phyloP scores from a whole-genome alignment of 2,329 filamentous ascomycete species.

The Talaromyces sp. region DNA sequence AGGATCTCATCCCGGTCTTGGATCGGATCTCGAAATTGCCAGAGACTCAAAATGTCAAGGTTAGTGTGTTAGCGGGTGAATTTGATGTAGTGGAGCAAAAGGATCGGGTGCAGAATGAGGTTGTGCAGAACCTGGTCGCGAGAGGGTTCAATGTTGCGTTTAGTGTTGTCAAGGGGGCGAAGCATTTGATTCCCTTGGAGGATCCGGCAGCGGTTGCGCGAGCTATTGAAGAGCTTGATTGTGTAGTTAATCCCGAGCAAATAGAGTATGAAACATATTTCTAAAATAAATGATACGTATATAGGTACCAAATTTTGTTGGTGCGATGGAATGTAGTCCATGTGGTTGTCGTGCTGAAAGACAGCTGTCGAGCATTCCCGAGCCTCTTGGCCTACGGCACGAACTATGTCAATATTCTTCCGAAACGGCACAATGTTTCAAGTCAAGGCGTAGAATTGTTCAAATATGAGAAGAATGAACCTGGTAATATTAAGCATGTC shows the following conservation, averaged over 20 bases:
- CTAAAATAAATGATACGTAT: neutral
- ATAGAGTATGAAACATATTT: neutral
- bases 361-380: neutral
- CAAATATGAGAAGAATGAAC: neutral
- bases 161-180: conserved; percentile 17
- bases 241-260: neutral
- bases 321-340: neutral
- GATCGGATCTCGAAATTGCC: conserved; percentile 17
- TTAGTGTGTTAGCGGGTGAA: conserved; percentile 31
- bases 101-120: conserved; percentile 29
- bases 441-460: neutral
- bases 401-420: neutral
- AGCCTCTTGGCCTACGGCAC: neutral
- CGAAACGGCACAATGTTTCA: neutral
- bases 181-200: conserved; percentile 28
- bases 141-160: conserved; percentile 18
- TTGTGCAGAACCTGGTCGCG: conserved; percentile 20
- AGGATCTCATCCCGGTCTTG: conserved; percentile 29
- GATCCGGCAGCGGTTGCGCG: conserved; percentile 18
- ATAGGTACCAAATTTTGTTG: neutral
- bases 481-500: neutral
- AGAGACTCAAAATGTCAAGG: conserved; percentile 19
- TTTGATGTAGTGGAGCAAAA: conserved; percentile 34
- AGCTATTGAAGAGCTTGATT: conserved; percentile 1
- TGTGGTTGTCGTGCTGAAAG: neutral